These are phyloP conservation scores for Geranium brycei DNA, from an alignment of 345 rosid species.

Conservation along the genomic window DNA sequence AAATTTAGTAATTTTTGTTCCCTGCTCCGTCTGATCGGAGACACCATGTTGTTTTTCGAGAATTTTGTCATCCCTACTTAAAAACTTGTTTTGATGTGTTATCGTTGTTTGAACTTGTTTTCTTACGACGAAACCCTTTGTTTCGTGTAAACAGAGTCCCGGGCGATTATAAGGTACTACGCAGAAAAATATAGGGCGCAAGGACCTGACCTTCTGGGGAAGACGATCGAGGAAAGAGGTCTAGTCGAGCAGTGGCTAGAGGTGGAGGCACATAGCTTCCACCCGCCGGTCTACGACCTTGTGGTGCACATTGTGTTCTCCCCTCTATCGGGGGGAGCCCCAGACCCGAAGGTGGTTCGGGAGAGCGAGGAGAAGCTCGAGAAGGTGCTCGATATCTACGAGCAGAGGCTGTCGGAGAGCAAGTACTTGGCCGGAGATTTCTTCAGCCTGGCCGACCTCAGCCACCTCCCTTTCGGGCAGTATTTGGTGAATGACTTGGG, in stretches of 20 bases:
- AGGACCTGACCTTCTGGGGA: conserved; percentile 31
- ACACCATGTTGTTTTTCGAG: too few relatives aligned
- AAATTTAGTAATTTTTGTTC: too few relatives aligned
- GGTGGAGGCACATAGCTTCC: conserved; percentile 40
- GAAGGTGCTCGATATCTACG: conserved; percentile 42
- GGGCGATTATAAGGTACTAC: conserved; percentile 57
- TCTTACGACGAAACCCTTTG: too few relatives aligned
- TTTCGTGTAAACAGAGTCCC: conserved; percentile 29
- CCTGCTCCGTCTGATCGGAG: too few relatives aligned
- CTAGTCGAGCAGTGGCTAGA: conserved; percentile 63
- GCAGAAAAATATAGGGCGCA: conserved; percentile 49
- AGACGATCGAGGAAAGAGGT: conserved; percentile 36
- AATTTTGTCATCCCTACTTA: too few relatives aligned
- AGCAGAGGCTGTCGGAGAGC: conserved; percentile 44
- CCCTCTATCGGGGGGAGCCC: conserved; percentile 25
- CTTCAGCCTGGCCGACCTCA: conserved; percentile 57
- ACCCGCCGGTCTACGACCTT: conserved; percentile 33
- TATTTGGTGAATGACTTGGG: conserved; percentile 42
- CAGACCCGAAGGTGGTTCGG: conserved; percentile 32
- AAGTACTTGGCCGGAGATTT: conserved; percentile 60
- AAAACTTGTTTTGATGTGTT: too few relatives aligned
- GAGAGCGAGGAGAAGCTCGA: conserved; percentile 54
- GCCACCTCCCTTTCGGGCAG: conserved; percentile 48
- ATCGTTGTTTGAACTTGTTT: too few relatives aligned
- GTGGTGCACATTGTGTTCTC: conserved; percentile 33